phyloP scores from a whole-genome alignment of 352 stramenopile genomes.

The Phytophthora agathidicida region DNA sequence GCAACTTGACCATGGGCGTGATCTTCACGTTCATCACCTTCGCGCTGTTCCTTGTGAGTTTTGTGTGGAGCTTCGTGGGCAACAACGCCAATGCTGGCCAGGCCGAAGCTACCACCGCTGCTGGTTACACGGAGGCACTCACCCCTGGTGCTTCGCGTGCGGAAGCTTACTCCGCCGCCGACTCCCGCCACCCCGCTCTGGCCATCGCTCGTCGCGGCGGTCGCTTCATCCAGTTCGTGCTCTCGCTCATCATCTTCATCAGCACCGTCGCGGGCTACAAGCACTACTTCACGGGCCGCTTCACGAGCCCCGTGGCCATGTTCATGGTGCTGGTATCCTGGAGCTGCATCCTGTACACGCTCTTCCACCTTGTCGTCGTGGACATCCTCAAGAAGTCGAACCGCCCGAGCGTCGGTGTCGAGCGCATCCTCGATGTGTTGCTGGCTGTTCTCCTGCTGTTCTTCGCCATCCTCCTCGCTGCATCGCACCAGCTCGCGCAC shows the following conservation, averaged over 20 bases:
- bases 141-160: constrained; percentile 13
- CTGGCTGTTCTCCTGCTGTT: constrained; percentile 42
- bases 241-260: constrained; percentile 34
- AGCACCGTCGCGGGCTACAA: constrained; percentile 36
- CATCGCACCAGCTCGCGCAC: constrained; percentile 40
- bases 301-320: constrained; percentile 42
- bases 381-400: constrained; percentile 48
- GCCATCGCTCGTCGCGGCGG: constrained; percentile 18
- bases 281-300: constrained; percentile 48
- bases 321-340: constrained; percentile 51
- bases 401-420: constrained; percentile 33
- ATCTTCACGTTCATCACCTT: constrained; percentile 35
- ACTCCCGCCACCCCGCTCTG: constrained; percentile 23
- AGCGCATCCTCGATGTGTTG: constrained; percentile 41
- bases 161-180: constrained; percentile 9
- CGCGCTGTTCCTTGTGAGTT: constrained; percentile 25
- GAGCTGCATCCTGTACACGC: constrained; percentile 52
- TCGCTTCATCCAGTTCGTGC: constrained; percentile 35
- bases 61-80: constrained; percentile 28
- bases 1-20: constrained; percentile 32
- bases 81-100: constrained; percentile 7
- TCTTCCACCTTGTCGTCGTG: constrained; percentile 48
- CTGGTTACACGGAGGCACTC: constrained; percentile 13
- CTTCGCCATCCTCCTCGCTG: constrained; percentile 41
- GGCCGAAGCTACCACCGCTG: constrained; percentile 1